These are phyloP conservation scores for Pseudofabraea citricarpa DNA, from an alignment of 2,329 filamentous ascomycete species.

Conservation along the genomic window DNA sequence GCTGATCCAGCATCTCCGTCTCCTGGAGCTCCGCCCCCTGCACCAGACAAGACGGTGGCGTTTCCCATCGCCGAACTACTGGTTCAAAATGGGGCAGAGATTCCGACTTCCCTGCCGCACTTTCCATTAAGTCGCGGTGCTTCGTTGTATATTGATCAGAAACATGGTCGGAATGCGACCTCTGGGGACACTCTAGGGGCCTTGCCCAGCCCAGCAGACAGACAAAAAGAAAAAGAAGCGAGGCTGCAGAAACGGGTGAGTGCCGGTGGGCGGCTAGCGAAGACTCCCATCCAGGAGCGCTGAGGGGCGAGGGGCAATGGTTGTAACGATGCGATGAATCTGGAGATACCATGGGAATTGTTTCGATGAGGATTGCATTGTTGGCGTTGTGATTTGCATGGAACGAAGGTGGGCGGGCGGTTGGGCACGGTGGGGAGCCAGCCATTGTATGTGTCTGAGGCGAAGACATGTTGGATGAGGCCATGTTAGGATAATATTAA, in stretches of 20 bases:
- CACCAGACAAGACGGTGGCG: slow-evolving; percentile 47
- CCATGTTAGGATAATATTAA: slow-evolving; percentile 1
- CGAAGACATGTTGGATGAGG: not conserved
- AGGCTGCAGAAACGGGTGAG: slow-evolving; percentile 75
- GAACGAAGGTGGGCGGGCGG: slow-evolving; percentile 3
- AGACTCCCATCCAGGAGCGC: slow-evolving; percentile 25
- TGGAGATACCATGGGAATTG: slow-evolving; percentile 28
- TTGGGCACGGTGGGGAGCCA: not conserved
- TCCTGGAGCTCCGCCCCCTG: slow-evolving; percentile 39
- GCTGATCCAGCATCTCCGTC: slow-evolving; percentile 82
- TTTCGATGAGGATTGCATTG: slow-evolving; percentile 16
- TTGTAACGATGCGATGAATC: slow-evolving; percentile 22
- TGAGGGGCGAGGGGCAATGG: slow-evolving; percentile 8
- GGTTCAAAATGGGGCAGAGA: slow-evolving; percentile 88
- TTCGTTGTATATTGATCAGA: slow-evolving; percentile 80
- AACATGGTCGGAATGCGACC: slow-evolving; percentile 42
- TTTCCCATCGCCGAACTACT: slow-evolving; percentile 91
- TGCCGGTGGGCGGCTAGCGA: slow-evolving; percentile 66
- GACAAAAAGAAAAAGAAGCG: slow-evolving; percentile 58
- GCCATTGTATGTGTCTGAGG: not conserved
- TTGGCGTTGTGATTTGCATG: slow-evolving; percentile 22
- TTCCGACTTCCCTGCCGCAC: slow-evolving; percentile 69
- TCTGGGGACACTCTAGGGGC: slow-evolving; percentile 54
- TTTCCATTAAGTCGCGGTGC: slow-evolving; percentile 81
- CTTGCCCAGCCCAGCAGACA: slow-evolving; percentile 48